These are phyloP conservation scores for Ramularia endophylla DNA, from an alignment of 2,329 filamentous ascomycete species.

Conservation along the genomic window DNA sequence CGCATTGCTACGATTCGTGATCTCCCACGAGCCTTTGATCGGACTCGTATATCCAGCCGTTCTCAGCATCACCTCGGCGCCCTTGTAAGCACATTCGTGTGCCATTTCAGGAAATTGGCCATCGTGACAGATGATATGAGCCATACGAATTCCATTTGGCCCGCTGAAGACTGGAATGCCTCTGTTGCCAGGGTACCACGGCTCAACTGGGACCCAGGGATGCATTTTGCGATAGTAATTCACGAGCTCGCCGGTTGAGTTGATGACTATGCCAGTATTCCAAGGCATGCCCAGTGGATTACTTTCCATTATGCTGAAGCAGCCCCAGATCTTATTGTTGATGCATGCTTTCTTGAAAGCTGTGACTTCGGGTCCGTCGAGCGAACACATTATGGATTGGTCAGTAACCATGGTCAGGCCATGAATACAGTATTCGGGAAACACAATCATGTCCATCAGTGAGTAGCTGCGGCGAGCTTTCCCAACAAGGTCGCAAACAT, in stretches of 20 bases:
- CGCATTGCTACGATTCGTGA: constrained; percentile 23
- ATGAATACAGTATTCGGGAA: constrained; percentile 28
- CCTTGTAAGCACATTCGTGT: constrained; percentile 24
- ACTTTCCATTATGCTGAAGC: constrained; percentile 29
- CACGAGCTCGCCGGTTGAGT: constrained; percentile 18
- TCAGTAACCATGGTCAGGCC: constrained; percentile 26
- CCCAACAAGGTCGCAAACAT: constrained; percentile 16
- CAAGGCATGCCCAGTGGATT: constrained; percentile 22
- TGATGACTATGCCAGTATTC: constrained; percentile 24
- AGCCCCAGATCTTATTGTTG: constrained; percentile 25
- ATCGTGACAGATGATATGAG: constrained; percentile 26
- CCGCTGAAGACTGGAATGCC: constrained; percentile 22
- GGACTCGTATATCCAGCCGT: constrained; percentile 24
- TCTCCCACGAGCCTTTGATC: constrained; percentile 23
- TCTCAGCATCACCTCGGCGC: constrained; percentile 24
- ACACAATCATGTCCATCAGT: constrained; percentile 25
- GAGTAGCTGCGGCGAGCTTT: constrained; percentile 20
- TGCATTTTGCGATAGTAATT: constrained; percentile 27
- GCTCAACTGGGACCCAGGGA: constrained; percentile 23
- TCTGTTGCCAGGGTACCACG: constrained; percentile 24
- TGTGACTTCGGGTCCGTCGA: constrained; percentile 27
- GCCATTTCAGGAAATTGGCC: constrained; percentile 27
- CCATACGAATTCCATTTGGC: constrained; percentile 19
- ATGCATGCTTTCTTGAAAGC: constrained; percentile 24
- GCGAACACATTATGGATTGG: constrained; percentile 25